Conservation (phyloP, 768 basidiomycete genomes). For the Jaapia argillacea region DNA sequence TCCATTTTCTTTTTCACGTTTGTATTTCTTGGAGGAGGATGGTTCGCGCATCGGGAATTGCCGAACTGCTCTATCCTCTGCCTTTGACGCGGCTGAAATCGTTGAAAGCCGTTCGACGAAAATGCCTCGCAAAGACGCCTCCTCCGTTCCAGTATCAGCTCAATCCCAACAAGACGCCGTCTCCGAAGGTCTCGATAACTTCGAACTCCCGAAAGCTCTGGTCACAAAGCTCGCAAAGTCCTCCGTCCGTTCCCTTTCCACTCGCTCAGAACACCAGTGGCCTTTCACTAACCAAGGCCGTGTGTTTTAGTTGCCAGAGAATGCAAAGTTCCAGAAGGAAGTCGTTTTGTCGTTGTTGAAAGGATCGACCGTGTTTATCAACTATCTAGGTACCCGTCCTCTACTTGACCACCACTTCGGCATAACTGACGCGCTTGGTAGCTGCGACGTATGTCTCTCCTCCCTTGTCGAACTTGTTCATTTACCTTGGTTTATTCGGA, state of each 20-base stretch:
- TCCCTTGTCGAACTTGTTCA: too few species aligned
- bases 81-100: too few species aligned
- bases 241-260: slow-evolving; percentile 39
- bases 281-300: background rate
- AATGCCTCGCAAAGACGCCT: slow-evolving; percentile 67
- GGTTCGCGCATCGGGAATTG: too few species aligned
- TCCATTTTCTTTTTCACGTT: too few species aligned
- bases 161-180: slow-evolving; percentile 73
- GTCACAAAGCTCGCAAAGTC: slow-evolving; percentile 83
- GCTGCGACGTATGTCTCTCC: slow-evolving; percentile 33
- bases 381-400: slow-evolving; percentile 73
- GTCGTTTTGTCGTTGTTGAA: slow-evolving; percentile 77
- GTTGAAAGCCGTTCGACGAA: too few species aligned
- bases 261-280: background rate
- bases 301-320: slow-evolving; percentile 60
- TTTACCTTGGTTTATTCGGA: too few species aligned
- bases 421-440: too few species aligned
- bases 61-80: too few species aligned
- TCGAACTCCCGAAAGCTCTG: slow-evolving; percentile 75
- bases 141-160: slow-evolving; percentile 43
- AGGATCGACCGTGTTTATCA: slow-evolving; percentile 91
- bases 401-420: background rate
- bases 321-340: slow-evolving; percentile 84
- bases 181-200: slow-evolving; percentile 82
- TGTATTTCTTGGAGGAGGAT: too few species aligned